Percentiles rank a stretch among this genome's conserved stretches.
phyloP scores from a whole-genome alignment of 805 yeast species.

The Wickerhamiella sergipiensis region DNA sequence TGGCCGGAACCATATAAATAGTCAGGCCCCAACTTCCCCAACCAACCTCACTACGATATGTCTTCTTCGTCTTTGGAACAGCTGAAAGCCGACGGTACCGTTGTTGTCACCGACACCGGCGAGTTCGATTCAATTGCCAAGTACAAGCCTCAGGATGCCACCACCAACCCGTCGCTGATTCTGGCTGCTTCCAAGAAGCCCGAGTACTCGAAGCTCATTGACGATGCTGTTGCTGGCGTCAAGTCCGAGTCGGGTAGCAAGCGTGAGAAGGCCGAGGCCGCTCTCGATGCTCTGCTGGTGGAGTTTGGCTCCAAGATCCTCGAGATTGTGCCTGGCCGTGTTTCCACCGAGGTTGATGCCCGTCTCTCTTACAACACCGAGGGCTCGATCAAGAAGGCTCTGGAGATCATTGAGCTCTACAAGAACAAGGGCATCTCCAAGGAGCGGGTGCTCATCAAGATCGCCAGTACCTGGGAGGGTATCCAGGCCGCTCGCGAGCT shows the following conservation, averaged over 20 bases:
- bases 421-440: conserved; percentile 70
- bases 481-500: conserved; percentile 95
- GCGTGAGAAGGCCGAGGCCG: conserved; percentile 56
- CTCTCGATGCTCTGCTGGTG: conserved; percentile 83
- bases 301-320: conserved; percentile 93
- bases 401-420: conserved; percentile 78
- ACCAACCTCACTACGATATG: conserved; percentile 13
- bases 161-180: conserved; percentile 96
- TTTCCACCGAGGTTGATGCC: conserved; percentile 98
- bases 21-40: neutral
- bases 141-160: conserved; percentile 97
- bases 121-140: conserved; percentile 95
- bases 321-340: conserved; percentile 95
- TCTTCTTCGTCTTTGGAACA: conserved; percentile 76
- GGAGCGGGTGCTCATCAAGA: conserved; percentile 87
- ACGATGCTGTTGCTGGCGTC: conserved; percentile 80
- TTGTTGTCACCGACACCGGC: conserved; percentile 97
- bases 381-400: conserved; percentile 87
- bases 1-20: neutral
- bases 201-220: conserved; percentile 79
- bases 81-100: conserved; percentile 89
- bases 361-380: conserved; percentile 92
- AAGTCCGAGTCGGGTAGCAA: conserved; percentile 29
- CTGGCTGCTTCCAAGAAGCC: conserved; percentile 88
- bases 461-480: conserved; percentile 99